Evolutionary conservation across 495 filamentous ascomycete species (phyloP).

Genomic region (Bombardia bombarda): DNA sequence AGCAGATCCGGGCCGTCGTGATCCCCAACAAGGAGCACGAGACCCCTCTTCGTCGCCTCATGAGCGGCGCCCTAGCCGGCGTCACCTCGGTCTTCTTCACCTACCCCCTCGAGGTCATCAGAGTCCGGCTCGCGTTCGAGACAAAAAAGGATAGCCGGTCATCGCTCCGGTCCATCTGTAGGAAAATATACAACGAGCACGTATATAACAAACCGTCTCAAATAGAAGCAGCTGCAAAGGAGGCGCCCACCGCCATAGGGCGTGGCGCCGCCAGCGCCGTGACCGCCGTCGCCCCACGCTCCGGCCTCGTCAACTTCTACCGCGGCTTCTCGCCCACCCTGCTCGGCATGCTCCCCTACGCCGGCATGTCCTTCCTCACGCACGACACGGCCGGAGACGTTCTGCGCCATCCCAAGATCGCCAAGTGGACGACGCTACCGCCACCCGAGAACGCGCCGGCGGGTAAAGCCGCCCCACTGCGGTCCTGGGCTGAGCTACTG

Average conservation of each 20-base stretch:
- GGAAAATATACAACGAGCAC: constrained; percentile 74
- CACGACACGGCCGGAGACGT: constrained; percentile 83
- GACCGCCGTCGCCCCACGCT: constrained; percentile 42
- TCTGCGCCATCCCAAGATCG: constrained; percentile 57
- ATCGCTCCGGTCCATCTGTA: constrained; percentile 63
- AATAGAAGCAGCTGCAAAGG: background rate
- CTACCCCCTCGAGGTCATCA: constrained; percentile 86
- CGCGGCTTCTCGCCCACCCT: constrained; percentile 86
- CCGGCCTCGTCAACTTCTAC: constrained; percentile 84
- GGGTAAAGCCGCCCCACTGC: constrained; percentile 57
- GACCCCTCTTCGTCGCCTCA: constrained; percentile 67
- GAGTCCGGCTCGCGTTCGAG: constrained; percentile 90
- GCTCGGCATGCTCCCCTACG: constrained; percentile 91
- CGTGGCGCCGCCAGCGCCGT: constrained; percentile 17
- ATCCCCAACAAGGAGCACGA: constrained; percentile 67
- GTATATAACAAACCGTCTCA: constrained; percentile 15
- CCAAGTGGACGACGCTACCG: constrained; percentile 57
- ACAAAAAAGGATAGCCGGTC: constrained; percentile 61
- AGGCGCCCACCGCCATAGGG: constrained; percentile 6
- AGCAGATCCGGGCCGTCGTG: constrained; percentile 74
- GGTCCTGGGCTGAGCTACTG: constrained; percentile 73
- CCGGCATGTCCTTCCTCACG: constrained; percentile 93
- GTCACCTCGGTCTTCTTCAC: constrained; percentile 89
- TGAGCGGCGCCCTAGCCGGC: constrained; percentile 75
- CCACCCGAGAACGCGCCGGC: constrained; percentile 33